Evolutionary conservation across 768 basidiomycete species (phyloP), one percentile per base, ranked within the genome.

Genomic region (Kwoniella dejecticola): DNA sequence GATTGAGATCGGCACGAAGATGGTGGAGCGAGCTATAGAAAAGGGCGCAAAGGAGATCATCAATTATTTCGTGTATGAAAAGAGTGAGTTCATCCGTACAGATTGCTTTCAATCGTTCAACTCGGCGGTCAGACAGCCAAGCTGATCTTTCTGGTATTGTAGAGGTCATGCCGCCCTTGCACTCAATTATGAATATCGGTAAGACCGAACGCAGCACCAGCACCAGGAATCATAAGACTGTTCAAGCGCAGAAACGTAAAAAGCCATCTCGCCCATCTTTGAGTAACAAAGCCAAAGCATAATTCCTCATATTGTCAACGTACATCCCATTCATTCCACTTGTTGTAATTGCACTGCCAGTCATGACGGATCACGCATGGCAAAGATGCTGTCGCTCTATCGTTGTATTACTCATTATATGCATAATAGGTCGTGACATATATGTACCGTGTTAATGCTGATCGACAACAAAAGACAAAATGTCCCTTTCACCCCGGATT

Each of bases 11-110:
- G 60, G 57, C 2, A 60, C 66, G 5, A 50, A 45, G 27, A 45
- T 71, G 47, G 68, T 72, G 23, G 67, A 72, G 49, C 31, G 49
- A 33, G 74, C 71, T 1, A 71, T 77, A 57, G 60, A 67, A 38
- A 63, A 60, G 12, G 76, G 74, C 7, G 59, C 68, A 27, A 58
- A 67, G 42, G 72, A 72, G 6, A 74, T 79, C 26, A 67, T 76
- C 15, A 59, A 75, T 41, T 79, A 78, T 52, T 76, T 78, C 31
- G 69, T 79, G 3, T 50, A 72, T 29, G 75, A 76, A 24, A 76
- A 75, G 53, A 77, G 78, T 69, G 62, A 57, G 71, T 64, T 24
- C 29, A 30, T 27, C 42, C 13, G 21, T 10, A 40, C 33, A n/a
- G 27, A 12, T 33, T n/a, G 13, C 30, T 15, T 2, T 47, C 44